Conservation (phyloP, 2,329 filamentous ascomycete genomes). For the Diatrype stigma region DNA sequence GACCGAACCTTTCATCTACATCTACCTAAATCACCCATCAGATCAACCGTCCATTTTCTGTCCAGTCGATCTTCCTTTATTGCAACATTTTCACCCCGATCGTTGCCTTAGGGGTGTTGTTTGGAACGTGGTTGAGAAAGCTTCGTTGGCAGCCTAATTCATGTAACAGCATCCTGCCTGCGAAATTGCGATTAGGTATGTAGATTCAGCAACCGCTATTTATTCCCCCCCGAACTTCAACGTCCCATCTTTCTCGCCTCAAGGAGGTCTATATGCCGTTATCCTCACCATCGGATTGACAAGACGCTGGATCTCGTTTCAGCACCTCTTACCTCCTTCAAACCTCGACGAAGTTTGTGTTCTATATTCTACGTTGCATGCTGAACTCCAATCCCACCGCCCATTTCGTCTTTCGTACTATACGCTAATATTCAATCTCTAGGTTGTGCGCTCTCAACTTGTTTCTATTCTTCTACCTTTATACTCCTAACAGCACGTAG, state of each 20-base stretch:
- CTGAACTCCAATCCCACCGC: background rate
- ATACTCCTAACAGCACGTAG: background rate
- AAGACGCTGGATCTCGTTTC: too few species aligned
- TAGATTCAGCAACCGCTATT: background rate
- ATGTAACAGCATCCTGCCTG: background rate
- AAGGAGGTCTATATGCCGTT: too few species aligned
- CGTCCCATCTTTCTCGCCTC: background rate
- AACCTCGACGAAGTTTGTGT: background rate
- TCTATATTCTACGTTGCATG: too few species aligned
- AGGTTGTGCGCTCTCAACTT: background rate
- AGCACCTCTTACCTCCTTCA: too few species aligned
- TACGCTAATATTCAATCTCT: background rate
- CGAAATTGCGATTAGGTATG: background rate
- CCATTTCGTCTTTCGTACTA: background rate
- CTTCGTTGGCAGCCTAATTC: background rate
- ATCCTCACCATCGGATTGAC: background rate
- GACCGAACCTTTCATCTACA: background rate
- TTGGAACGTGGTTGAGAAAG: background rate
- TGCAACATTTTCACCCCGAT: background rate
- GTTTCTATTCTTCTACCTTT: background rate
- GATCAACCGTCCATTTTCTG: background rate
- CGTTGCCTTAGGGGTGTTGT: background rate
- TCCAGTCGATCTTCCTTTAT: background rate
- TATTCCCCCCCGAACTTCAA: background rate
- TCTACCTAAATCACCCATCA: background rate